Evolutionary conservation across 164 flowering plant species (phyloP), one percentile per base, ranked within the genome.

Genomic region (Tetracentron sinense): DNA sequence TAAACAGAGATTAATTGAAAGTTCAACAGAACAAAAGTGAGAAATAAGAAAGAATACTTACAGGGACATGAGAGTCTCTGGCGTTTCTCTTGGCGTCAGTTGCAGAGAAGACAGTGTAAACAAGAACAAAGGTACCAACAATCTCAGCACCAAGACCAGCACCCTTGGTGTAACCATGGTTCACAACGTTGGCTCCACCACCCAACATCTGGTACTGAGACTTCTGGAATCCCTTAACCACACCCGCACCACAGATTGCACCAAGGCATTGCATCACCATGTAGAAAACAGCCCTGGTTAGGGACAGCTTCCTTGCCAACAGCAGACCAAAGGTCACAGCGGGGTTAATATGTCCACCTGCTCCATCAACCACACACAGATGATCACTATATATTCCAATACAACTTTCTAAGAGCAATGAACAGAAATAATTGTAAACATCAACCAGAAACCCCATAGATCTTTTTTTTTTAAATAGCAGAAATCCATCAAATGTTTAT

Each of bases 31-130:
- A 0, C 4, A 27, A 8, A 59, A 5, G 8, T 0, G 16, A 21
- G 28, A 58, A 49, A 20, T 42, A 48, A 15, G n/a, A 63, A 56
- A 42, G 25, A 46, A 4, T 42, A 70, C 89, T 77, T 71, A 84
- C 89, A 56, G 89, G 89, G 59, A 84, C 89, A 72, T 84, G 89
- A 42, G 89, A 84, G 71, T 84, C 89, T 53, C 86, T 75, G 54
- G 89, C 89, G 47, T 55, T 84, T 60, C 89, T 77, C 82, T 84
- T 84, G 42, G 86, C 89, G 69, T 84, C 89, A 57, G 86, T 84
- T 2, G 89, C 86, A 62, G 88, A 84, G 78, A 81, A 81, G 48
- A 83, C 88, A 1, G 88, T 81, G 79, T 79, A 83, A 25, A 83
- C 83, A 66, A 83, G 88, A 20, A 81, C 82, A 62, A 81, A 83